Base-by-base conservation (phyloP, 2,329 filamentous ascomycete species). In the Pseudogymnoascus sp. region DNA sequence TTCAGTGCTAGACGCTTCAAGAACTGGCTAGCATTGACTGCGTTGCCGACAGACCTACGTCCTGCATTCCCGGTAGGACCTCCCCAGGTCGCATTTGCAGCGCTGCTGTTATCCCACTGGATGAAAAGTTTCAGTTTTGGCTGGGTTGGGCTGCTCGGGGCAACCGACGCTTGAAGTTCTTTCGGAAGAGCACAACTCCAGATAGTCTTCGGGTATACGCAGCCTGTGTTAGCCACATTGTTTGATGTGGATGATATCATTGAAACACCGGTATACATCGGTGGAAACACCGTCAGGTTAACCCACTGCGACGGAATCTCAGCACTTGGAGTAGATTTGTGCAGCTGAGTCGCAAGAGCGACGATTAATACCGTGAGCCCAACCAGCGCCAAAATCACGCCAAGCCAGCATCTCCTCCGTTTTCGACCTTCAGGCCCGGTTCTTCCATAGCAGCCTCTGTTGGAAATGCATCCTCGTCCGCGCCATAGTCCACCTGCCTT, bases 101-200 rank as follows among this genome's bases (percentile, higher is more conserved):
- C 70, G 31, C 83, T 80, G 77, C 79, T 78, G 77, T 87, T 80
- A 78, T 91, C 82, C 81, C 86, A 83, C 78, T 90, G 77, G 64
- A 97, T 93, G 68, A 95, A 83, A 67, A 97, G 79, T 60, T 90
- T 82, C 71, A 97, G 91, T 61, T 88, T 90, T 0, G 93, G 92
- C 70, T 91, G 84, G 66, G 88, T 82, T 0, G 86, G 78, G 36
- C 81, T 78, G 70, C 87, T 90, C 0, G 87, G 86, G 1, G 79
- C 77, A 47, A 87, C 83, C 1, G 82, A 80, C 3, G 81, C 76
- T 47, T 93, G 89, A 65, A 90, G 77, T 68, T 92, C 90, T 72
- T 91, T 91, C 2, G 93, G 91, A 15, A 96, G 76, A 10, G 87
- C 83, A 74, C 93, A 97, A 72, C 89, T 96, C 93, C 93, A 97